phyloP scores from a whole-genome alignment of 225 moss, liverwort and hornwort genomes.

The Straminergon stramineum region DNA sequence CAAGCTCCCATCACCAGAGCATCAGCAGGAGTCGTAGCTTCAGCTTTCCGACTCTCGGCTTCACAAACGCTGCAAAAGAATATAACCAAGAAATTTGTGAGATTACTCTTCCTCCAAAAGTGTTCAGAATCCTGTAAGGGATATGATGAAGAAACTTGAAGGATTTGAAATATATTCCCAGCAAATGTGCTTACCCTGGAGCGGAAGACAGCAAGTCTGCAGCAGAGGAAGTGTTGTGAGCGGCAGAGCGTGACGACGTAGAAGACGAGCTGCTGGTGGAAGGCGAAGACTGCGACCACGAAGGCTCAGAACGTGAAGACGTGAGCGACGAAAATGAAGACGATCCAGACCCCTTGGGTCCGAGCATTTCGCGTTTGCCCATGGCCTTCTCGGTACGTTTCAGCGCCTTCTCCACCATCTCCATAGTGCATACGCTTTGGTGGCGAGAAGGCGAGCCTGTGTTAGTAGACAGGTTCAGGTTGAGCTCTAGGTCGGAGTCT shows the following conservation, averaged over 20 bases:
- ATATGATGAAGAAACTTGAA: not conserved
- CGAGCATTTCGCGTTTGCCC: slow-evolving; percentile 29
- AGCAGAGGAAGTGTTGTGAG: not conserved
- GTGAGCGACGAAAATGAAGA: slow-evolving; percentile 31
- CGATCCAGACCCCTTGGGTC: slow-evolving; percentile 11
- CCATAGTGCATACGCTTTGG: slow-evolving; percentile 46
- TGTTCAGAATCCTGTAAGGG: too few species aligned
- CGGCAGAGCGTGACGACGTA: slow-evolving; percentile 5
- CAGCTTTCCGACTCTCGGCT: slow-evolving; percentile 25
- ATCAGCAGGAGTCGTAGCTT: not conserved
- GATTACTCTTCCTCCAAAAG: not conserved
- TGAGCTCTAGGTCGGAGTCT: slow-evolving; percentile 26
- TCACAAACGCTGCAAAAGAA: slow-evolving; percentile 6
- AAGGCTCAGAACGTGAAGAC: not conserved
- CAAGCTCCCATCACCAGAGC: slow-evolving; percentile 49
- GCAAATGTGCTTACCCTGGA: not conserved
- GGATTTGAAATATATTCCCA: not conserved
- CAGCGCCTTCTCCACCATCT: slow-evolving; percentile 47
- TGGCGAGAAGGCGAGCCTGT: slow-evolving; percentile 6
- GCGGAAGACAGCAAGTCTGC: not conserved
- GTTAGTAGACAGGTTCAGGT: slow-evolving; percentile 19
- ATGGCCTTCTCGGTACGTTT: slow-evolving; percentile 28
- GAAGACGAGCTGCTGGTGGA: slow-evolving; percentile 37
- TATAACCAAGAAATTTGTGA: not conserved
- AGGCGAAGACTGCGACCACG: slow-evolving; percentile 20